phyloP scores from a whole-genome alignment of 1,139 yeast species.

The Hemisphaericaspora xylanilytica region DNA sequence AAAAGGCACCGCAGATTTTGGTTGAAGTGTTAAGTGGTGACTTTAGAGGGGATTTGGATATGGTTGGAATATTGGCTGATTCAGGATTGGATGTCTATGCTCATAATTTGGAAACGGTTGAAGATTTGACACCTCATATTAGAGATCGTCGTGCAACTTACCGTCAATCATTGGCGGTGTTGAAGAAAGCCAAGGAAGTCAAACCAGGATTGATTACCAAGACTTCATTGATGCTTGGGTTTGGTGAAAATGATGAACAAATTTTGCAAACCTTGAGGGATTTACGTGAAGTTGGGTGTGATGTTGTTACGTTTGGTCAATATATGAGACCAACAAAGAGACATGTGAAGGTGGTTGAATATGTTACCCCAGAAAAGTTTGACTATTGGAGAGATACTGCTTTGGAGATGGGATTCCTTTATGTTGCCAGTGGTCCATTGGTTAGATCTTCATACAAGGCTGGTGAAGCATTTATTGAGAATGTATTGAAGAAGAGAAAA shows the following conservation, averaged over 20 bases:
- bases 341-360: conserved; percentile 97
- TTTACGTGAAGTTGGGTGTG: conserved; percentile 74
- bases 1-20: conserved; percentile 83
- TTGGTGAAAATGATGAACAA: conserved; percentile 95
- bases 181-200: conserved; percentile 74
- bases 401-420: conserved; percentile 84
- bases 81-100: conserved; percentile 97
- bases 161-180: conserved; percentile 77
- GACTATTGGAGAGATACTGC: conserved; percentile 92
- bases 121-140: conserved; percentile 88
- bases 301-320: conserved; percentile 97
- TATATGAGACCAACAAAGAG: conserved; percentile 99
- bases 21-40: conserved; percentile 97
- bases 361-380: conserved; percentile 91
- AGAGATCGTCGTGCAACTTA: conserved; percentile 97
- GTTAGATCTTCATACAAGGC: conserved; percentile 97
- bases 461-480: conserved; percentile 96
- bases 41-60: conserved; percentile 82
- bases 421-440: conserved; percentile 96
- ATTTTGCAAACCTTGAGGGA: conserved; percentile 70
- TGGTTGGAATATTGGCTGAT: conserved; percentile 75
- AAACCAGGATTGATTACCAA: conserved; percentile 81
- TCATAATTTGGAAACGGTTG: conserved; percentile 95
- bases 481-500: conserved; percentile 76
- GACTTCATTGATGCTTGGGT: conserved; percentile 93